phyloP scores from a whole-genome alignment of 2,329 filamentous ascomycete genomes.

The Tolypocladium paradoxum region DNA sequence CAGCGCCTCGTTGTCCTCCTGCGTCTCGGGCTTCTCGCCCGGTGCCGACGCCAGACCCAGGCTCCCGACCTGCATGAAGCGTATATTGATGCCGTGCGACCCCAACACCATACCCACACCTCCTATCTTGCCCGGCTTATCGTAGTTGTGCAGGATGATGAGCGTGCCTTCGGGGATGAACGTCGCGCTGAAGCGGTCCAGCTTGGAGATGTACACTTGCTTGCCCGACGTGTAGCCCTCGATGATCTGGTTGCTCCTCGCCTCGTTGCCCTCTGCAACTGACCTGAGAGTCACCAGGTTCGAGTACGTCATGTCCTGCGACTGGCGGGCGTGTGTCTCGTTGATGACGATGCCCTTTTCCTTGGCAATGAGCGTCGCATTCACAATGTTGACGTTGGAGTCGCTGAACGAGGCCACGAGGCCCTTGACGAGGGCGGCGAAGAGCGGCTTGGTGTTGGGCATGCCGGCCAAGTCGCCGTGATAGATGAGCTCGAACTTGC shows the following conservation, averaged over 20 bases:
- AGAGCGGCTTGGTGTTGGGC: constrained; percentile 66
- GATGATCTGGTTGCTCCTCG: constrained; percentile 33
- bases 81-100: constrained; percentile 62
- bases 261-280: constrained; percentile 18
- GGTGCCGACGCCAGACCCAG: constrained; percentile 23
- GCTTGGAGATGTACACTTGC: constrained; percentile 56
- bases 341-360: constrained; percentile 70
- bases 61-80: constrained; percentile 64
- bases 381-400: constrained; percentile 70
- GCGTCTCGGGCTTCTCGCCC: constrained; percentile 10
- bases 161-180: constrained; percentile 65
- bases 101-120: constrained; percentile 64
- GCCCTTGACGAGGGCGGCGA: constrained; percentile 69
- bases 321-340: constrained; percentile 56
- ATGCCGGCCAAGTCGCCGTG: constrained; percentile 63
- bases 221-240: constrained; percentile 58
- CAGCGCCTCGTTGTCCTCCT: constrained; percentile 53
- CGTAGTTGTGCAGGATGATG: constrained; percentile 72
- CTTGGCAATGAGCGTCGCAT: constrained; percentile 63
- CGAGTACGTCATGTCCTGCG: constrained; percentile 53
- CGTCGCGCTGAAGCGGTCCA: constrained; percentile 63
- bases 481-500: constrained; percentile 66
- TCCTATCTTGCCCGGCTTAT: constrained; percentile 73
- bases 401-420: constrained; percentile 59
- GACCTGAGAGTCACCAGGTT: constrained; percentile 62